Base-by-base conservation (phyloP, 148 eudicot genomes). In the Amaranthus hypochondriacus region DNA sequence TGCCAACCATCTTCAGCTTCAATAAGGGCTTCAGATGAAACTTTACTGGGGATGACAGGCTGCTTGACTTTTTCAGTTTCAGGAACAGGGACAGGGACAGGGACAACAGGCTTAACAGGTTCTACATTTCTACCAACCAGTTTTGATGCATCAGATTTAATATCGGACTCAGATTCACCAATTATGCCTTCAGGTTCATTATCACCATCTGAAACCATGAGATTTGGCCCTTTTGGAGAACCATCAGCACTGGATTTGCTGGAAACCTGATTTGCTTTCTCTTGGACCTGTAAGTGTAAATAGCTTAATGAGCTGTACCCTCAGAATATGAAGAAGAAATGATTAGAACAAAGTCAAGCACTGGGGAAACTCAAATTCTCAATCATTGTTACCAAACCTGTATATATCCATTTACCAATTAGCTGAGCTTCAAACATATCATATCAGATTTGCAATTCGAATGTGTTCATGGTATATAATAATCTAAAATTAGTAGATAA, bases 1-100 rank as follows among this genome's bases (percentile, higher is more conserved):
- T 90, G 96, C 99, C 99, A 96, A 65, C 90, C 99, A 57, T 92
- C 90, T 74, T 92, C 99, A 66, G 83, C 91, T 83, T 90, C 97
- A 85, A 80, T 82, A 73, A 78, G 81, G 74, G 78, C 67, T 76
- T 91, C 97, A 67, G 85, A 72, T 61, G 62, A 66, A 62, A 78
- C 72, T 74, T 85, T 85, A 78, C 67, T 74, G 55, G 83, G 53
- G 77, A 63, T 65, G 63, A 59, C 72, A 44, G 71, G 74, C 64
- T 74, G 80, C 74, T 81, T 82, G 59, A 44, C 58, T 9, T 66
- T 43, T 67, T 60, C 75, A 81, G 79, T 86, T 76, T 84, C 88
- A 72, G 58, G 71, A 46, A 82, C 79, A 69, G 86, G 81, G 77
- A 78, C 65, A 64, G 58, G 71, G 46, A 82, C 79, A 69, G 86